A percentile compares a stretch with the other conserved stretches of the same genome.
Conservation (phyloP, 2,329 filamentous ascomycete species). For the Periconia sp. region DNA sequence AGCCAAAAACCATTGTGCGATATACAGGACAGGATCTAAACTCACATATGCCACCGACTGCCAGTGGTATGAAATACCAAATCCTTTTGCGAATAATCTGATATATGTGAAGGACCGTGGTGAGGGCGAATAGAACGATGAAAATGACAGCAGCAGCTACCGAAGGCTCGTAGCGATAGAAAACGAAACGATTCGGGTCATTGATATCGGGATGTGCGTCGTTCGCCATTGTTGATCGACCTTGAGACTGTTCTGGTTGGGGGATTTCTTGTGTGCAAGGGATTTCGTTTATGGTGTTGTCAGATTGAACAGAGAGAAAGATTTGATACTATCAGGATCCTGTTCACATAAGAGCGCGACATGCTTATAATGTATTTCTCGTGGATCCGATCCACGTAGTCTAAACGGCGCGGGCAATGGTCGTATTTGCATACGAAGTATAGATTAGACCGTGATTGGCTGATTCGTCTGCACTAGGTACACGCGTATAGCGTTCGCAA, state of each 20-base stretch:
- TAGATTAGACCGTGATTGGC: background rate
- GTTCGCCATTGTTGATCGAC: too few species aligned
- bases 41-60: constrained; percentile 55
- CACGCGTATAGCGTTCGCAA: background rate
- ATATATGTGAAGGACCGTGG: constrained; percentile 46
- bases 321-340: too few species aligned
- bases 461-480: background rate
- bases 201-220: background rate
- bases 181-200: constrained; percentile 5
- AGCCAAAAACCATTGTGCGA: background rate
- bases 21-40: background rate
- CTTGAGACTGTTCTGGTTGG: too few species aligned
- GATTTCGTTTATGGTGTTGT: too few species aligned
- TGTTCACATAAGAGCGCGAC: too few species aligned
- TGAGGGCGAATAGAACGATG: constrained; percentile 47
- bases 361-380: background rate
- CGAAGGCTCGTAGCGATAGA: constrained; percentile 46
- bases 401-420: background rate
- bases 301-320: too few species aligned
- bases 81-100: constrained; percentile 47
- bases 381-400: background rate
- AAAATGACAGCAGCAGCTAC: constrained; percentile 51
- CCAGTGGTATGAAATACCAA: constrained; percentile 56
- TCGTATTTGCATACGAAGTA: background rate
- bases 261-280: too few species aligned